phyloP scores from a whole-genome alignment of 148 eudicot species.

The Talinum fruticosum region DNA sequence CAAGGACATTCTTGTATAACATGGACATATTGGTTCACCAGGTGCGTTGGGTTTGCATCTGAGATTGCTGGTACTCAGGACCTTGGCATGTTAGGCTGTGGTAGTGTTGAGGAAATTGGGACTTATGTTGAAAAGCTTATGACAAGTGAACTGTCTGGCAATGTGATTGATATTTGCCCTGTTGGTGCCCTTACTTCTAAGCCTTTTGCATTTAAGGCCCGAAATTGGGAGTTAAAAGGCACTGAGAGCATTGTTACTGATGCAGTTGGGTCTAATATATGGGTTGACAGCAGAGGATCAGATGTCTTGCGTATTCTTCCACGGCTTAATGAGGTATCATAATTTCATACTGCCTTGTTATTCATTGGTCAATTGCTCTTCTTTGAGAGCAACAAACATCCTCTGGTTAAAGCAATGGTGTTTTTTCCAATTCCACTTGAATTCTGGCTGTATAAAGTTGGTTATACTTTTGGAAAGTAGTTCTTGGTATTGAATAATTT shows the following conservation, averaged over 20 bases:
- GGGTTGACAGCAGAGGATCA: slow-evolving; percentile 96
- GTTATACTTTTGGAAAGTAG: background rate
- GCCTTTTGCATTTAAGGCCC: slow-evolving; percentile 95
- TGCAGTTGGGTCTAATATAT: slow-evolving; percentile 93
- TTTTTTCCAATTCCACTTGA: too few relatives aligned
- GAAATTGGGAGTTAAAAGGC: slow-evolving; percentile 95
- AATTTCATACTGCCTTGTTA: background rate
- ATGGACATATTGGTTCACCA: slow-evolving; percentile 25
- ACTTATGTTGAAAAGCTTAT: slow-evolving; percentile 92
- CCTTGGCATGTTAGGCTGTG: slow-evolving; percentile 98
- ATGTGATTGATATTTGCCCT: slow-evolving; percentile 96
- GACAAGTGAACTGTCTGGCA: slow-evolving; percentile 99
- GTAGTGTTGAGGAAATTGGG: slow-evolving; percentile 99
- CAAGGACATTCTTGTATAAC: background rate
- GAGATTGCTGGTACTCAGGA: slow-evolving; percentile 96
- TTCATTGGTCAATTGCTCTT: too few relatives aligned
- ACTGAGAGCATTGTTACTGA: slow-evolving; percentile 94
- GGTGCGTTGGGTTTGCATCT: slow-evolving; percentile 93
- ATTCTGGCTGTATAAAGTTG: background rate
- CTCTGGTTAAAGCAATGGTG: too few relatives aligned
- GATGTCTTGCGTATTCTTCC: slow-evolving; percentile 96
- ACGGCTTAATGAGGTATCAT: slow-evolving; percentile 84
- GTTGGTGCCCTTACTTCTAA: slow-evolving; percentile 98
- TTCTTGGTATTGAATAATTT: background rate
- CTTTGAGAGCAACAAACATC: too few relatives aligned